phyloP scores from a whole-genome alignment of 495 filamentous ascomycete species.

The Viridothelium virens region DNA sequence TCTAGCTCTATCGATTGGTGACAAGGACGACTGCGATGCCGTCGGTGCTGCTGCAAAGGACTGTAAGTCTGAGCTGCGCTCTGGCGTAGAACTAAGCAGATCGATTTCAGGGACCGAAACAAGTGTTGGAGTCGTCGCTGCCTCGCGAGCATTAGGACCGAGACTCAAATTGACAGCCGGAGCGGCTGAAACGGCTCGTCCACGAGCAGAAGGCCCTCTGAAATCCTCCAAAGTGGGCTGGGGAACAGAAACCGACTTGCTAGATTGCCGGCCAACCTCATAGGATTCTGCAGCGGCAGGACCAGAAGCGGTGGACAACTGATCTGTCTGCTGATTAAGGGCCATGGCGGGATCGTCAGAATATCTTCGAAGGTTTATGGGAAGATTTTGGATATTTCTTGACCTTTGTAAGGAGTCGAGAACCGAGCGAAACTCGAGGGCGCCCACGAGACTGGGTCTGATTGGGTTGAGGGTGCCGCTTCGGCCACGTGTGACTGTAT shows the following conservation, averaged over 20 bases:
- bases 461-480: slow-evolving; percentile 76
- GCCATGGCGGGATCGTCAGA: slow-evolving; percentile 54
- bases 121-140: background rate
- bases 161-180: slow-evolving; percentile 38
- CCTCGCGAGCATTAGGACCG: slow-evolving; percentile 21
- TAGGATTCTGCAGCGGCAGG: slow-evolving; percentile 34
- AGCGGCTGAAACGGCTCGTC: slow-evolving; percentile 60
- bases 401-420: slow-evolving; percentile 73
- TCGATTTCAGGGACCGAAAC: slow-evolving; percentile 27
- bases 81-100: slow-evolving; percentile 22
- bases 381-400: slow-evolving; percentile 59
- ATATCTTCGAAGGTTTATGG: slow-evolving; percentile 62
- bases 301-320: slow-evolving; percentile 44
- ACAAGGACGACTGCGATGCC: background rate
- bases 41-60: background rate
- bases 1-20: background rate
- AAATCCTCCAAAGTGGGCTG: slow-evolving; percentile 32
- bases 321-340: slow-evolving; percentile 43
- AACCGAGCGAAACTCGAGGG: slow-evolving; percentile 86
- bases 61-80: slow-evolving; percentile 2
- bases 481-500: slow-evolving; percentile 42
- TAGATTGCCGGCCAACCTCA: slow-evolving; percentile 24
- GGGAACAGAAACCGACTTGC: slow-evolving; percentile 23
- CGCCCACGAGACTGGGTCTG: slow-evolving; percentile 85
- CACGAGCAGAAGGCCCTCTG: slow-evolving; percentile 28